A percentile compares a stretch with the other conserved stretches of the same genome.
Conservation (phyloP, 352 stramenopile genomes). For the Globisporangium spiculum region DNA sequence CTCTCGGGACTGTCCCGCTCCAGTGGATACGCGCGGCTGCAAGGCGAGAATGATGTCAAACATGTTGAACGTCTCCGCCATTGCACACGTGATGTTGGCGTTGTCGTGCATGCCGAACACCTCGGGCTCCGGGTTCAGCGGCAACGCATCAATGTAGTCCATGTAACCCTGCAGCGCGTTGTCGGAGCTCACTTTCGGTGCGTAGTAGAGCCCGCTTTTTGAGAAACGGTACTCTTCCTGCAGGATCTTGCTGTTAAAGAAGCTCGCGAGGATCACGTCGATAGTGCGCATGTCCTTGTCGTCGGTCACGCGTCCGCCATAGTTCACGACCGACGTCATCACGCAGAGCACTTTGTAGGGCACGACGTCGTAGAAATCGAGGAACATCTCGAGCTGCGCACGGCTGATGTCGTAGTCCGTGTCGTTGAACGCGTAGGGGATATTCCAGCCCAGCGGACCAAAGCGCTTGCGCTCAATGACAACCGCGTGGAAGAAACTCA, state of each 20-base stretch:
- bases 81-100: slow-evolving; percentile 92
- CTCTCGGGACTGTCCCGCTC: slow-evolving; percentile 79
- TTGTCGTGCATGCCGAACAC: slow-evolving; percentile 96
- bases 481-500: slow-evolving; percentile 54
- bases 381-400: slow-evolving; percentile 89
- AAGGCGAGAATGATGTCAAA: slow-evolving; percentile 88
- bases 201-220: slow-evolving; percentile 73
- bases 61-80: slow-evolving; percentile 87
- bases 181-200: slow-evolving; percentile 56
- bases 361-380: slow-evolving; percentile 85
- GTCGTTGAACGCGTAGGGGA: slow-evolving; percentile 90
- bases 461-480: slow-evolving; percentile 88
- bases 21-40: slow-evolving; percentile 76
- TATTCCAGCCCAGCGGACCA: slow-evolving; percentile 88
- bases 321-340: slow-evolving; percentile 89
- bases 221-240: slow-evolving; percentile 63
- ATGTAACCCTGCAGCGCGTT: slow-evolving; percentile 78
- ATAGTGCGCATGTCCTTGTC: slow-evolving; percentile 91
- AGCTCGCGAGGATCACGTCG: slow-evolving; percentile 76
- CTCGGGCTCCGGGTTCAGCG: slow-evolving; percentile 88
- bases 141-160: slow-evolving; percentile 84
- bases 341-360: slow-evolving; percentile 88
- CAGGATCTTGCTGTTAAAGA: slow-evolving; percentile 76
- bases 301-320: slow-evolving; percentile 92
- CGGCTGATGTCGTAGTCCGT: slow-evolving; percentile 75